These are phyloP conservation scores for Vachellia collinsii DNA, from an alignment of 306 rosid species.

Conservation along the genomic window DNA sequence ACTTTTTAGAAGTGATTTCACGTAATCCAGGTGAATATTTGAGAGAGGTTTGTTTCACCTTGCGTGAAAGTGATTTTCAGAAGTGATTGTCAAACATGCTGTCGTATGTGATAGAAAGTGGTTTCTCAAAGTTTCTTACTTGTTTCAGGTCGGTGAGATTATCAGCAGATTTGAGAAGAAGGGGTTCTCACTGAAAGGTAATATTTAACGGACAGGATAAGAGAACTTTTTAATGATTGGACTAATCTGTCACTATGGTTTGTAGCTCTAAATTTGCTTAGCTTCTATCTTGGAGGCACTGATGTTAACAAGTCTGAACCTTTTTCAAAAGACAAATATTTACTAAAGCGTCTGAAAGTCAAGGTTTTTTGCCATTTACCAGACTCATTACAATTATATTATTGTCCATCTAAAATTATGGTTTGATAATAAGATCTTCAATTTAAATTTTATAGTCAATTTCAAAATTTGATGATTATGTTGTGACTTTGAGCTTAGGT, in stretches of 20 bases:
- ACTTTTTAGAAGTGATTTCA: no score
- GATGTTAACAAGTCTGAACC: not conserved
- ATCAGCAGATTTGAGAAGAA: conserved; percentile 95
- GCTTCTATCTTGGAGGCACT: not conserved
- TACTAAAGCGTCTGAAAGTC: not conserved
- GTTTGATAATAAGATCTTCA: not conserved
- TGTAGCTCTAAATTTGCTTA: not conserved
- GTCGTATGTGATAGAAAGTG: not conserved
- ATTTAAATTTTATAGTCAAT: not conserved
- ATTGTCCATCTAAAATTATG: not conserved
- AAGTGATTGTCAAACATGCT: no score
- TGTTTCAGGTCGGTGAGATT: conserved; percentile 80
- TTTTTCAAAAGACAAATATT: not conserved
- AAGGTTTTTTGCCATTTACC: not conserved
- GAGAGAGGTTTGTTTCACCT: no score
- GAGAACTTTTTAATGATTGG: not conserved
- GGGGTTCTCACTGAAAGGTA: conserved; percentile 88
- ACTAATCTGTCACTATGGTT: not conserved
- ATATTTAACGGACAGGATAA: not conserved
- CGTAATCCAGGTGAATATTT: no score
- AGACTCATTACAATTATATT: not conserved
- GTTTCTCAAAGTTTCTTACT: not conserved
- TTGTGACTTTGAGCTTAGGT: conserved; percentile 50
- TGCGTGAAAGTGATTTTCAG: no score
- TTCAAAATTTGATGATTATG: not conserved